Evolutionary conservation across 192 early-diverging fungal genomes (phyloP).

Genomic region (Coemansia sp.): DNA sequence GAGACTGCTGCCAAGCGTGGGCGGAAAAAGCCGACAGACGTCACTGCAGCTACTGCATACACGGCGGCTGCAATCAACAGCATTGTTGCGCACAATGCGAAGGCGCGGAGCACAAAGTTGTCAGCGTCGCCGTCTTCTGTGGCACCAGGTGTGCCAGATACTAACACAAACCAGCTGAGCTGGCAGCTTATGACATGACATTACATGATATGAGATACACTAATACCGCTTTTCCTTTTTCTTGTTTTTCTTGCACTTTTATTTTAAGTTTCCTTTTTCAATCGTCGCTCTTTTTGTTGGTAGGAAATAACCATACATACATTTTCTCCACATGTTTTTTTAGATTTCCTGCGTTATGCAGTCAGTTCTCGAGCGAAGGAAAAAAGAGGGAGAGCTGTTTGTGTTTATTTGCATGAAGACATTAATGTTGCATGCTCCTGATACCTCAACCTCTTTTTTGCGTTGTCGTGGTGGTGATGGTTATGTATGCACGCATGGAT

Average conservation of each 20-base stretch:
- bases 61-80: slow-evolving; percentile 49
- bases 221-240: not conserved
- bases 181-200: slow-evolving; percentile 31
- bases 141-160: not conserved
- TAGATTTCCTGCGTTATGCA: too few relatives aligned
- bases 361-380: too few relatives aligned
- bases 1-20: slow-evolving; percentile 2
- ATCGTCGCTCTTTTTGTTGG: too few relatives aligned
- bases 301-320: too few relatives aligned
- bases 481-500: not conserved
- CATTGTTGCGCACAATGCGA: slow-evolving; percentile 45
- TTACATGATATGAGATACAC: not conserved
- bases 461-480: not conserved
- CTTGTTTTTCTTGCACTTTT: slow-evolving; percentile 8
- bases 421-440: too few relatives aligned
- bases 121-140: not conserved
- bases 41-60: slow-evolving; percentile 41
- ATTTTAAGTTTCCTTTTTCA: not conserved
- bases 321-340: too few relatives aligned
- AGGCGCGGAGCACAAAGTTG: slow-evolving; percentile 25
- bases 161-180: not conserved
- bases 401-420: too few relatives aligned
- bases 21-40: slow-evolving; percentile 31
- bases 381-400: too few relatives aligned
- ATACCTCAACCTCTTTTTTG: not conserved